Conservation (phyloP, 129 eudicot species). For the Saussurea involucrata region DNA sequence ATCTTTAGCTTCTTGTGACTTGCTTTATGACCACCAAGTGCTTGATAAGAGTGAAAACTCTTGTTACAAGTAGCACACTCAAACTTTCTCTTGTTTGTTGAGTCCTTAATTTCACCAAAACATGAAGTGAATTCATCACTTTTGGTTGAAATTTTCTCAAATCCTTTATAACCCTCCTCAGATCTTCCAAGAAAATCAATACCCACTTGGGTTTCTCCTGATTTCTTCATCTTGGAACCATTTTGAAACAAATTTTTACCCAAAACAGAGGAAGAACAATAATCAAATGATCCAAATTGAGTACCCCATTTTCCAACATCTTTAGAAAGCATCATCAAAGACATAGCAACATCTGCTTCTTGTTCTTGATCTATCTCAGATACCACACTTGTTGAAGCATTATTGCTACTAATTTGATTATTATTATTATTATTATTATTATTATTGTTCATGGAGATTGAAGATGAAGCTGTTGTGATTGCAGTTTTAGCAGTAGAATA, state of each 20-base stretch:
- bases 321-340: constrained; percentile 81
- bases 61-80: constrained; percentile 71
- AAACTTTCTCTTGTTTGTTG: constrained; percentile 38
- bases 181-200: constrained; percentile 33
- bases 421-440: constrained; percentile 14
- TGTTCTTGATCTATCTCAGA: constrained; percentile 68
- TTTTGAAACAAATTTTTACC: constrained; percentile 20
- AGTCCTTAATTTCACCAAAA: constrained; percentile 17
- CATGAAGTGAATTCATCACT: constrained; percentile 10
- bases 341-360: constrained; percentile 81
- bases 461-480: constrained; percentile 37
- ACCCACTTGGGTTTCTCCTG: constrained; percentile 17
- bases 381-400: constrained; percentile 48
- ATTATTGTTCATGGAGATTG: constrained; percentile 31
- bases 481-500: constrained; percentile 18
- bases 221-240: constrained; percentile 9
- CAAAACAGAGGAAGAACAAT: constrained; percentile 36
- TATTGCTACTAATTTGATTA: constrained; percentile 34
- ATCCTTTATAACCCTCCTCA: constrained; percentile 20
- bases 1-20: constrained; percentile 80
- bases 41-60: constrained; percentile 75
- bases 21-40: constrained; percentile 94
- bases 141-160: constrained; percentile 25
- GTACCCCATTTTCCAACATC: constrained; percentile 50
- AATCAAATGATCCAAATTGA: constrained; percentile 32